Base-by-base conservation (phyloP, 192 early-diverging fungal species). In the Podila horticola region DNA sequence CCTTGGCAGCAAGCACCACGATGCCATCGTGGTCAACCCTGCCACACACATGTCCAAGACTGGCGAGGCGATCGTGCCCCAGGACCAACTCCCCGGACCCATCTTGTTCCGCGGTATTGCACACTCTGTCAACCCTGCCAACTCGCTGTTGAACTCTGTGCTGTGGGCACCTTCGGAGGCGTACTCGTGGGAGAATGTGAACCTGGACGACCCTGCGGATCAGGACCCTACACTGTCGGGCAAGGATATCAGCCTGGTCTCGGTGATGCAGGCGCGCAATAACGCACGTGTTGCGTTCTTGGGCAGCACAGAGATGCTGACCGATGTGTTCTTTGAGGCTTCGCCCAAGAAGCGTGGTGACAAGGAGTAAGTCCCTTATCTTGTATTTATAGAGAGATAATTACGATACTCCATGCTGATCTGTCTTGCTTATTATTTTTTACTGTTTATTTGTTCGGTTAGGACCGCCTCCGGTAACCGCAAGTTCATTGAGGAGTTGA, bases 211-310 rank as follows among this genome's bases (percentile, higher is more conserved):
- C 24, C 64, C 59, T 26, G 75, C 85, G 0, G 73, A 83, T 22
- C 64, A 72, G 38, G 81, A 83, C 30, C 59, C 69, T 1, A 69
- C 84, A 11, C 36, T 93, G 28, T 74, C 88, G 7, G 97, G 95
- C 28, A 75, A 74, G 34, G 64, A 89, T 1, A 71, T 97, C 33
- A 91, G 86, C 5, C 85, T 98, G 29, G 95, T 96, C 26, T 91
- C 92, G 34, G 90, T 92, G 26, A 87, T 97, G 83, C 97, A 99
- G 87, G 90, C 98, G 6, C 85, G 93, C 55, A 92, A 93, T 82
- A 96, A 96, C 74, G 95, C 97, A 6, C 85, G 98, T 24, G 92
- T 96, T 17, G 91, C 91, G 4, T 90, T 99, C 74, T 81, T 89
- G 17, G 98, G 97, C 34, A 93, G 92, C 65, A 70, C 90, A 8